Evolutionary conservation across 257 asterid genomes (phyloP), one percentile per base, ranked within the genome.

Genomic region (Nemophila menziesii): DNA sequence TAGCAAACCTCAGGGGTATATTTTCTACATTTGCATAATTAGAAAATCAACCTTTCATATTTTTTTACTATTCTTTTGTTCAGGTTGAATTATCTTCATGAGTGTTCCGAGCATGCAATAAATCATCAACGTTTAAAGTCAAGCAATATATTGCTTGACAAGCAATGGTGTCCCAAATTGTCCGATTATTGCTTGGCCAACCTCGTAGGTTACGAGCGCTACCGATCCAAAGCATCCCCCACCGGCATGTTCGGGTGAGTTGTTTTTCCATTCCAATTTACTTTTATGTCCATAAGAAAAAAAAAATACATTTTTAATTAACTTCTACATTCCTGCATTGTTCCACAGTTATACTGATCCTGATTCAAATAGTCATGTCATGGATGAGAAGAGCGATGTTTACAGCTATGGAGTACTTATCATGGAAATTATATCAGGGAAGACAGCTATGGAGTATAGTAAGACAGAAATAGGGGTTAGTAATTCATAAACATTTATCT

Each of bases 361-460:
- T 4, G 84, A 73, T 39, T 56, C 21, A 2, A 8, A 22, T 5
- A 39, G 24, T 8, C 36, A 54, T 12, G 39, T 21, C 24, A 14
- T 44, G n/a, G 56, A 57, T 13, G 63, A 62, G 37, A 74, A 63
- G 63, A 66, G 63, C 14, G 85, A 80, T 48, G 66, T 77, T 22
- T 77, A 73, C 64, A 71, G 73, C 56, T 80, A 64, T 11, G 90
- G 92, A 5, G 24, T 72, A 44, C 74, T 79, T 38, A 55, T 65
- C 18, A 60, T 73, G 83, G 80, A 80, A 66, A 76, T 73, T 11
- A 54, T 80, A 17, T 65, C 92, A 0, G 92, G 83, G 20, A 79
- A 62, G 61, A 20, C 58, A 10, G 6, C 71, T 5, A 58, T 56
- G 12, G 49, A 54, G 15, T 24, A 52, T 37, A 49, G 46, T 27